These are phyloP conservation scores for Astrothelium subdiscretum DNA, from an alignment of 495 filamentous ascomycete genomes.

Conservation along the genomic window DNA sequence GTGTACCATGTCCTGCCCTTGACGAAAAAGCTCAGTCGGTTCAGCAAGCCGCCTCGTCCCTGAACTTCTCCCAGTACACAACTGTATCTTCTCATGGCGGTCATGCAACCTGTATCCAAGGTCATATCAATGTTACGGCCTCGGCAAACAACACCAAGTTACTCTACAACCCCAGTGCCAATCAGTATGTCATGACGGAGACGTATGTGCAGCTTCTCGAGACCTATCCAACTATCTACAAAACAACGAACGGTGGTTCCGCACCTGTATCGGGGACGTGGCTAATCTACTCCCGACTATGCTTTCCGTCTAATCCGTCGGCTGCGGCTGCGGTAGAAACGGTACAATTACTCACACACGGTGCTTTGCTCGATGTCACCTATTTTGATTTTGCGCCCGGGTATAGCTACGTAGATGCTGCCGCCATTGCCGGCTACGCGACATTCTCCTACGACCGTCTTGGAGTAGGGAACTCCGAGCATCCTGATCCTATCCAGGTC, in stretches of 20 bases:
- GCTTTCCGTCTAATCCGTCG: constrained; percentile 13
- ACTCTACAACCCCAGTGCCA: neutral
- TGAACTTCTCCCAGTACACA: no score
- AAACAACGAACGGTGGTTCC: neutral
- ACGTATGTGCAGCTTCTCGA: neutral
- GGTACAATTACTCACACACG: constrained; percentile 26
- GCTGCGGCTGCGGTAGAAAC: constrained; percentile 9
- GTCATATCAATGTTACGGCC: neutral
- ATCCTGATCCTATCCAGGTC: constrained; percentile 28
- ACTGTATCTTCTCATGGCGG: no score
- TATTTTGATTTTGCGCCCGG: constrained; percentile 27
- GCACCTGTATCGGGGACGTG: constrained; percentile 7
- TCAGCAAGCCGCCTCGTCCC: no score
- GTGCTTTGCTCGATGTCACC: constrained; percentile 17
- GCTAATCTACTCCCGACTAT: constrained; percentile 21
- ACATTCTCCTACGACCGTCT: constrained; percentile 36
- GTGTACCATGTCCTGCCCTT: no score
- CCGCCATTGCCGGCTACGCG: constrained; percentile 26
- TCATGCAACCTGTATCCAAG: neutral
- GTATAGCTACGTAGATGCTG: constrained; percentile 28
- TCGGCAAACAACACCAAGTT: neutral
- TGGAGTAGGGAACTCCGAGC: constrained; percentile 26
- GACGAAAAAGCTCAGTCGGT: no score
- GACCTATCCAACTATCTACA: neutral
- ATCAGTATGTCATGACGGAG: neutral